These are phyloP conservation scores for Verticillium isaacii DNA, from an alignment of 2,329 filamentous ascomycete species.

Conservation along the genomic window DNA sequence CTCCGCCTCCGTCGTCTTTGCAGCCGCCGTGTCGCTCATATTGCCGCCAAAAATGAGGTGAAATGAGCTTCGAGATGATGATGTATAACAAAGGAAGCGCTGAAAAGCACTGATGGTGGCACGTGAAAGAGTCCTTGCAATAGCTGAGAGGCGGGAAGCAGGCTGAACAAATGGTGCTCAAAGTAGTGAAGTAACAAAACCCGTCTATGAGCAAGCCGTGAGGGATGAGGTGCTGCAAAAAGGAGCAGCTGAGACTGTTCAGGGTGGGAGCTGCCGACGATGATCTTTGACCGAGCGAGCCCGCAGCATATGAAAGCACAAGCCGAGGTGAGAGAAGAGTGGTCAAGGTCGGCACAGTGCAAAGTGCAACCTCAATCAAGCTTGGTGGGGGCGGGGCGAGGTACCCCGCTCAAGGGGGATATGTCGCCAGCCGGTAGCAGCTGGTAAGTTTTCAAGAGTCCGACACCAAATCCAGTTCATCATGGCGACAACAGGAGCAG, in stretches of 20 bases:
- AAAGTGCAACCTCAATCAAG: neutral
- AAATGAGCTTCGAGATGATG: neutral
- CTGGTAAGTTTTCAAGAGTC: neutral
- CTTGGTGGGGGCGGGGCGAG: neutral
- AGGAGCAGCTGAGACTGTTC: neutral
- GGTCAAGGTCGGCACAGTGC: neutral
- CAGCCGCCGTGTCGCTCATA: constrained; percentile 6
- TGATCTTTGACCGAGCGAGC: neutral
- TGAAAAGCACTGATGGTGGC: neutral
- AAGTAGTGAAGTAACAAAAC: neutral
- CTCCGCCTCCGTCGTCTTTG: constrained; percentile 13
- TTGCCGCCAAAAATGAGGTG: neutral
- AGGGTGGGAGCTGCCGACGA: neutral
- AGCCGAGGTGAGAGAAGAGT: neutral
- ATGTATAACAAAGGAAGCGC: neutral
- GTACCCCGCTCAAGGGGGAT: neutral
- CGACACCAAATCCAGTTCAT: no score
- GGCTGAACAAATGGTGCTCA: no score
- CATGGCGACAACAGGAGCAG: no score
- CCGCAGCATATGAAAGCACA: neutral
- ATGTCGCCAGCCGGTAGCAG: neutral
- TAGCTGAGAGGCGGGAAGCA: no score
- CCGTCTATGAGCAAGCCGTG: neutral
- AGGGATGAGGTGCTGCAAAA: neutral
- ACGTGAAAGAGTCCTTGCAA: neutral